phyloP scores from a whole-genome alignment of 2,329 filamentous ascomycete species.

The Microsporum canis region DNA sequence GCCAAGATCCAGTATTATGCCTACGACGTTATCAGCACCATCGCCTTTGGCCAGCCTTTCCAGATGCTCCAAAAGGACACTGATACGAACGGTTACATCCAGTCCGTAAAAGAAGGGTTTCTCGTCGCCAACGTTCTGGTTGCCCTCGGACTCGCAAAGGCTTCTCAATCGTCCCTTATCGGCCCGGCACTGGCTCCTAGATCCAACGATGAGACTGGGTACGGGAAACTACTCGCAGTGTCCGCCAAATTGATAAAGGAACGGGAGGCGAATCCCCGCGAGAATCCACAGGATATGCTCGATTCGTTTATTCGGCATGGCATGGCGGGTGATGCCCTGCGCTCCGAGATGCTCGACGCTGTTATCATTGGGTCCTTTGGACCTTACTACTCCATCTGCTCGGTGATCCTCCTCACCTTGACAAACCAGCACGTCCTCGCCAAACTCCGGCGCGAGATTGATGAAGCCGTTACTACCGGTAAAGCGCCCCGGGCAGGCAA shows the following conservation, averaged over 20 bases:
- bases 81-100: conserved; percentile 33
- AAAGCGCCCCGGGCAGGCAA: conserved; percentile 2
- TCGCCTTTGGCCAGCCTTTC: conserved; percentile 42
- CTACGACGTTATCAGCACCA: conserved; percentile 44
- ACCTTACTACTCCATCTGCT: conserved; percentile 2
- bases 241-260: conserved; percentile 1
- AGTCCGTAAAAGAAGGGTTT: conserved; percentile 15
- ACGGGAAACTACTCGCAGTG: neutral
- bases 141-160: neutral
- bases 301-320: neutral
- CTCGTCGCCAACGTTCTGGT: neutral
- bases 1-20: conserved; percentile 44
- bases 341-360: conserved; percentile 2
- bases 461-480: neutral
- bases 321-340: neutral
- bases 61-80: conserved; percentile 36
- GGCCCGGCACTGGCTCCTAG: conserved; percentile 4
- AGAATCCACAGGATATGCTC: neutral
- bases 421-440: neutral
- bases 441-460: conserved; percentile 4
- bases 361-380: neutral
- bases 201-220: neutral
- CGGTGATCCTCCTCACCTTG: conserved; percentile 1
- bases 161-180: neutral
- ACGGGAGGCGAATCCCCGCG: neutral